phyloP scores from a whole-genome alignment of 2,329 filamentous ascomycete genomes.

The Penicillium polonicum region DNA sequence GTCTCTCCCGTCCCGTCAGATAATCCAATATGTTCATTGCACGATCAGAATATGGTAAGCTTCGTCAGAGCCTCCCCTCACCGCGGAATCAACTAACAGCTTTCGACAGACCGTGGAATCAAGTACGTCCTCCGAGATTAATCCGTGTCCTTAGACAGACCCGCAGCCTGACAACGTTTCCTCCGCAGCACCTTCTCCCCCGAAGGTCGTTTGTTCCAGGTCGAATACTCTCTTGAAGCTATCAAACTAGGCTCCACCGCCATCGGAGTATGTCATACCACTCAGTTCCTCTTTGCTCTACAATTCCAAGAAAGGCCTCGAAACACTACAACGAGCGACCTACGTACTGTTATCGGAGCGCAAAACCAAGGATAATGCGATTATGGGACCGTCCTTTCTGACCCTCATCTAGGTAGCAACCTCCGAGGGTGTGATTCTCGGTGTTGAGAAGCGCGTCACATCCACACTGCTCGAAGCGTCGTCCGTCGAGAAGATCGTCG shows the following conservation, averaged over 20 bases:
- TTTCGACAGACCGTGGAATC: slow-evolving; percentile 81
- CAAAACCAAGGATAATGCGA: background rate
- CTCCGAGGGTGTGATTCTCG: slow-evolving; percentile 89
- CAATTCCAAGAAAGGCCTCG: background rate
- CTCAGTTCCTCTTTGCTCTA: background rate
- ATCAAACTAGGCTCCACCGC: slow-evolving; percentile 99
- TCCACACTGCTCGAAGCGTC: slow-evolving; percentile 95
- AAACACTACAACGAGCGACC: background rate
- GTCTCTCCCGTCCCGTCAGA: slow-evolving; percentile 23
- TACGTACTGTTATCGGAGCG: background rate
- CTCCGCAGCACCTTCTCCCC: slow-evolving; percentile 88
- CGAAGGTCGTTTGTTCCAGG: slow-evolving; percentile 98
- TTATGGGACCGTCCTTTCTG: slow-evolving; percentile 14
- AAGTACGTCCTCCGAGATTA: slow-evolving; percentile 62
- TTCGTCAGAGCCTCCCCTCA: slow-evolving; percentile 25
- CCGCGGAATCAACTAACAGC: slow-evolving; percentile 13
- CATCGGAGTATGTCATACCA: slow-evolving; percentile 68
- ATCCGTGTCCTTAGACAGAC: slow-evolving; percentile 3
- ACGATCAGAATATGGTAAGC: slow-evolving; percentile 98
- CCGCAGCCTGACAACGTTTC: slow-evolving; percentile 24
- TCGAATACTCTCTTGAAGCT: slow-evolving; percentile 99
- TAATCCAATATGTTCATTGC: slow-evolving; percentile 92
- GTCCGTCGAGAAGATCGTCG: slow-evolving; percentile 98
- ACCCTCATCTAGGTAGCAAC: slow-evolving; percentile 67
- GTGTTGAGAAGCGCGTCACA: slow-evolving; percentile 98